Percentiles rank a stretch among this genome's conserved stretches.
These are phyloP conservation scores for Xylaria sp. DNA, from an alignment of 2,329 filamentous ascomycete species.

Conservation along the genomic window DNA sequence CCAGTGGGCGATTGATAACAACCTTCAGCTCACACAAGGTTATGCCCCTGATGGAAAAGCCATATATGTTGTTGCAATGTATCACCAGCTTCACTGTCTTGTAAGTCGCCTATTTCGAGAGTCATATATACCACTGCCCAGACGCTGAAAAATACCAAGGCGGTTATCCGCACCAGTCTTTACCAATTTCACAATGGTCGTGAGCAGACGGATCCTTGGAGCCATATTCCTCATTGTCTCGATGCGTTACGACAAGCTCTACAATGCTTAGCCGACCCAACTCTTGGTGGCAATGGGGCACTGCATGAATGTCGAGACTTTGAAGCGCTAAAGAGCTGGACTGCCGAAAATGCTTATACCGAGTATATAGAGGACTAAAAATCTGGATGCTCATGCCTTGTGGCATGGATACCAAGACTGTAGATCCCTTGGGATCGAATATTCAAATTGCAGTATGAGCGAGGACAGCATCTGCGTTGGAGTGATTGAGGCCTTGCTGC, in stretches of 20 bases:
- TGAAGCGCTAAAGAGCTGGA: not conserved
- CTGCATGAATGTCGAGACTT: not conserved
- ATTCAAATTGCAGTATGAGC: not conserved
- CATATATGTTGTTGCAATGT: not conserved
- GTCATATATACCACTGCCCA: not conserved
- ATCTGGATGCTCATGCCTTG: not conserved
- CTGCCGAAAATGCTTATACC: not conserved
- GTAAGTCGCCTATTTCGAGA: not conserved
- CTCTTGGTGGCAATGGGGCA: constrained; percentile 29
- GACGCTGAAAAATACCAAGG: not conserved
- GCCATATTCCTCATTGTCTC: constrained; percentile 17
- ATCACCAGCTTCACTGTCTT: not conserved
- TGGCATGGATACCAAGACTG: not conserved
- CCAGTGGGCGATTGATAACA: not conserved
- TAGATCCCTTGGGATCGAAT: not conserved
- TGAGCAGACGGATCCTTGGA: constrained; percentile 16
- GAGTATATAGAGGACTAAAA: not conserved
- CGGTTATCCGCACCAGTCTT: not conserved
- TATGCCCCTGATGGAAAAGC: not conserved
- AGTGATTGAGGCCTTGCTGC: too few relatives aligned
- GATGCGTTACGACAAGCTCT: constrained; percentile 18
- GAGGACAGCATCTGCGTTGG: too few relatives aligned
- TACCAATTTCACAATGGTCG: constrained; percentile 14
- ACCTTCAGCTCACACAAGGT: not conserved
- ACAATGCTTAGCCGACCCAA: constrained; percentile 19